These are phyloP conservation scores for Phytomonas sp. DNA, from an alignment of 208 protist species.

Conservation along the genomic window DNA sequence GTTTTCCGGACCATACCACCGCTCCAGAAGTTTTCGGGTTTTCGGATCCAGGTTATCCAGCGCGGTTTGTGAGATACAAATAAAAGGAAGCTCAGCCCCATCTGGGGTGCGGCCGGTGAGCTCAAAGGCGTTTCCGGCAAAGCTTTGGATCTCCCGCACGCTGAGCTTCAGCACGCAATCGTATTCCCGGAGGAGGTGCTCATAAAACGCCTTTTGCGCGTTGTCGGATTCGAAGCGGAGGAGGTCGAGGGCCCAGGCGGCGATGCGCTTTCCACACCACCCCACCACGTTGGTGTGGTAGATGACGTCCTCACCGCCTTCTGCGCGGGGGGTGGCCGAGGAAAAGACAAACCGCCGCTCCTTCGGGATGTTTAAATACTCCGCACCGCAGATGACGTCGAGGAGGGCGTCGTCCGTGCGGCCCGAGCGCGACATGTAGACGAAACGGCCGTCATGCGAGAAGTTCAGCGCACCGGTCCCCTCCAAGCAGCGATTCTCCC, in stretches of 20 bases:
- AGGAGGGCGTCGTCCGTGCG: conserved; percentile 62
- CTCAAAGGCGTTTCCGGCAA: conserved; percentile 69
- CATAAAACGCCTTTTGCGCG: conserved; percentile 43
- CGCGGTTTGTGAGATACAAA: conserved; percentile 67
- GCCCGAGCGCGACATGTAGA: conserved; percentile 72
- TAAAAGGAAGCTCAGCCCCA: conserved; percentile 48
- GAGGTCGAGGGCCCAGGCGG: conserved; percentile 57
- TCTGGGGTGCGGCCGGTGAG: conserved; percentile 20
- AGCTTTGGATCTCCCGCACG: conserved; percentile 43
- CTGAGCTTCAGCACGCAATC: conserved; percentile 53
- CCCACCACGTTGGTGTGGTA: conserved; percentile 78
- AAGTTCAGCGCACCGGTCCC: conserved; percentile 64
- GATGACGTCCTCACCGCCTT: conserved; percentile 25
- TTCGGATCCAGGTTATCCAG: conserved; percentile 22
- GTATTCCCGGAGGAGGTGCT: conserved; percentile 52
- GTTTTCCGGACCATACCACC: conserved; percentile 63
- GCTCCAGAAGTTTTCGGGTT: conserved; percentile 28
- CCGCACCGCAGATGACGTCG: conserved; percentile 42
- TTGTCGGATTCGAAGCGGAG: conserved; percentile 43
- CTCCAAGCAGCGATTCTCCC: conserved; percentile 38
- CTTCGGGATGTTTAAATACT: conserved; percentile 73
- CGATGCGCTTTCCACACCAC: conserved; percentile 75
- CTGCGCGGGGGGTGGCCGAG: conserved; percentile 24
- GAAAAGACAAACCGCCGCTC: conserved; percentile 66
- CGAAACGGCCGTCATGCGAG: conserved; percentile 52